Base-by-base conservation (phyloP, 2,329 filamentous ascomycete genomes). In the Venturia oleaginea region DNA sequence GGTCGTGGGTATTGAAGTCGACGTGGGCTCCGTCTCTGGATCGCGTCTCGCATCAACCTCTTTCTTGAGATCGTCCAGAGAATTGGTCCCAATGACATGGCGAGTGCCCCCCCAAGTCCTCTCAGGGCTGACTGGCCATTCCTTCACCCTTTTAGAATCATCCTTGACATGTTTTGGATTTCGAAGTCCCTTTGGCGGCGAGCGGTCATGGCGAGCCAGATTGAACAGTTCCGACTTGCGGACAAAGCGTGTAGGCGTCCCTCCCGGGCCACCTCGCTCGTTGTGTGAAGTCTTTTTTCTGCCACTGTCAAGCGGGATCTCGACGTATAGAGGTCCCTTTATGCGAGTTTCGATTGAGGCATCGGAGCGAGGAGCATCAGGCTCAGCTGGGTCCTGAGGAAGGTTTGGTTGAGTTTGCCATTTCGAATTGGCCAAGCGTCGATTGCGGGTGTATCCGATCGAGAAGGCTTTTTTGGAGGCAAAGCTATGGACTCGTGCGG, bases 401-500 rank as follows among this genome's bases (percentile, higher is more conserved):
- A 22, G 6, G 27, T 51, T 5, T 13, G 22, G 46, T 27, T 48
- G 7, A 3, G 13, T 7, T 48, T 15, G 46, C 46, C 46, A 48
- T 7, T 48, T 27, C 15, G 46, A 4, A 27, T 27, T 51, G 22
- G 22, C 3, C 27, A 27, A 13, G 30, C 51, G 51, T n/a, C 3
- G 6, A 11, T 27, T 19, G n/a, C n/a, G 17, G 27, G 19, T 6
- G 30, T 32, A 34, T 27, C 37, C 10, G 67, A 59, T 59, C 67
- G 59, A 46, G 68, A 66, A 61, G 62, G 71, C 65, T 67, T 46
- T 48, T 66, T 61, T 51, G 70, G 69, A 13, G 70, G 67, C 40
- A 70, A 69, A 34, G 69, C 67, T 69, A 72, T 69, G 66, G 76
- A 67, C 61, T 68, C 67, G 64, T 75, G 74, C 32, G 77, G 71